Conservation (phyloP, 2,329 filamentous ascomycete species). For the Nectriaceae sp. region DNA sequence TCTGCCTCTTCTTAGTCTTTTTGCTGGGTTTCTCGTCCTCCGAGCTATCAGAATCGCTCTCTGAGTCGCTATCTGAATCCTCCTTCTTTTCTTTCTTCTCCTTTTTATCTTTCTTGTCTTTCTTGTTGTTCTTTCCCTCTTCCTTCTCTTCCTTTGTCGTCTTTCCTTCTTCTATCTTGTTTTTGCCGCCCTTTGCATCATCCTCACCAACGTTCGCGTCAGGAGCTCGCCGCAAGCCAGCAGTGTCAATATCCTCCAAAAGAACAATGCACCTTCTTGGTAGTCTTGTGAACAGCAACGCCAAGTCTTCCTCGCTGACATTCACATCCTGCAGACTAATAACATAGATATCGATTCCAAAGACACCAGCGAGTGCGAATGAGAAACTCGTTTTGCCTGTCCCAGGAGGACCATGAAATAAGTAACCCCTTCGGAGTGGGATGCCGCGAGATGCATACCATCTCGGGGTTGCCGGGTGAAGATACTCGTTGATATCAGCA, state of each 20-base stretch:
- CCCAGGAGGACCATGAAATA: slow-evolving; percentile 75
- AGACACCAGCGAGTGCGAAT: slow-evolving; percentile 65
- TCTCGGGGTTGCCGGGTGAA: slow-evolving; percentile 67
- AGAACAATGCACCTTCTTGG: slow-evolving; percentile 66
- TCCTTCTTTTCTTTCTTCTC: slow-evolving; percentile 19
- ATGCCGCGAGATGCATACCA: slow-evolving; percentile 80
- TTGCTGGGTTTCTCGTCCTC: slow-evolving; percentile 23
- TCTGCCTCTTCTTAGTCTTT: slow-evolving; percentile 13
- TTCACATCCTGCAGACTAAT: slow-evolving; percentile 58
- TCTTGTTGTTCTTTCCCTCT: slow-evolving; percentile 22
- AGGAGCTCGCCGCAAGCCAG: slow-evolving; percentile 53
- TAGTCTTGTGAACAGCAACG: slow-evolving; percentile 59
- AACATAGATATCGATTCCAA: slow-evolving; percentile 67
- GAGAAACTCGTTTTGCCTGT: slow-evolving; percentile 73
- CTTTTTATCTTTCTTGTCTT: slow-evolving; percentile 30
- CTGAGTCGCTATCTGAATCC: slow-evolving; percentile 14
- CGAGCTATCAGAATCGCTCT: slow-evolving; percentile 25
- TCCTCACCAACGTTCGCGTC: slow-evolving; percentile 28
- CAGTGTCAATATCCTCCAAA: slow-evolving; percentile 70
- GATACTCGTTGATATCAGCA: slow-evolving; percentile 75
- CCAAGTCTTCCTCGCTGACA: slow-evolving; percentile 63
- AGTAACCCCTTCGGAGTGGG: slow-evolving; percentile 73
- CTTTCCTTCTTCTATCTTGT: slow-evolving; percentile 13
- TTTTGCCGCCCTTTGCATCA: slow-evolving; percentile 5
- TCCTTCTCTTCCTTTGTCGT: slow-evolving; percentile 1